Percentiles rank a stretch among this genome's conserved stretches.
These are phyloP conservation scores for Pythium aristosporum DNA, from an alignment of 352 stramenopile species.

Conservation along the genomic window DNA sequence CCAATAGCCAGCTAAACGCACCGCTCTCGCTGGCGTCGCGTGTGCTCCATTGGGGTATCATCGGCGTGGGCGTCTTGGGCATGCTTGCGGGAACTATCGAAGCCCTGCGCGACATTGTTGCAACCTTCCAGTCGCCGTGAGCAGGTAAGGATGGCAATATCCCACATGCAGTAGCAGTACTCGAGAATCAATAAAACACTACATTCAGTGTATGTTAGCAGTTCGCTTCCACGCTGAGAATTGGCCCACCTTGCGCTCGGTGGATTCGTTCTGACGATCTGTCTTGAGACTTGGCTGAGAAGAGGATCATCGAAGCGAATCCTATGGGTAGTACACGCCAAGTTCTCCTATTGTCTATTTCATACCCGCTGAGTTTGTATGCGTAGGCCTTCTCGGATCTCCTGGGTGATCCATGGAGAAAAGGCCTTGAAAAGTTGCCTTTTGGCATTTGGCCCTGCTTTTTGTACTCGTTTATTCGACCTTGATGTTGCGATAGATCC, in stretches of 20 bases:
- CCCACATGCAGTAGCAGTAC: neutral
- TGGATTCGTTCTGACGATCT: neutral
- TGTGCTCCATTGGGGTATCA: constrained; percentile 47
- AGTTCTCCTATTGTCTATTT: neutral
- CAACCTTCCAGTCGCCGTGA: constrained; percentile 27
- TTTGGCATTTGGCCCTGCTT: no score
- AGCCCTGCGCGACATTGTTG: constrained; percentile 47
- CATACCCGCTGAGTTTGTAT: constrained; percentile 4
- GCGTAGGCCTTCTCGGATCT: neutral
- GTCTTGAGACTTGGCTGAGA: neutral
- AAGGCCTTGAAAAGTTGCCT: no score
- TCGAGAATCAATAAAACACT: neutral
- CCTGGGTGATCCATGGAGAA: neutral
- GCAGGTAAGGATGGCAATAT: no score
- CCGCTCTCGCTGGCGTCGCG: constrained; percentile 38
- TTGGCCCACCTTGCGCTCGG: constrained; percentile 5
- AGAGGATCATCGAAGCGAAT: neutral
- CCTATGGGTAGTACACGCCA: neutral
- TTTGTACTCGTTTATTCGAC: constrained; percentile 69
- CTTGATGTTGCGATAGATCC: constrained; percentile 96
- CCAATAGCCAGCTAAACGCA: constrained; percentile 18
- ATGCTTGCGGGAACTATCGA: constrained; percentile 71
- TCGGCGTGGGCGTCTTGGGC: constrained; percentile 51
- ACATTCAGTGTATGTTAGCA: neutral
- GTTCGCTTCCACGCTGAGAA: no score